A percentile compares a stretch with the other conserved stretches of the same genome.
Conservation (phyloP, 306 rosid genomes). For the Vigna unguiculata region DNA sequence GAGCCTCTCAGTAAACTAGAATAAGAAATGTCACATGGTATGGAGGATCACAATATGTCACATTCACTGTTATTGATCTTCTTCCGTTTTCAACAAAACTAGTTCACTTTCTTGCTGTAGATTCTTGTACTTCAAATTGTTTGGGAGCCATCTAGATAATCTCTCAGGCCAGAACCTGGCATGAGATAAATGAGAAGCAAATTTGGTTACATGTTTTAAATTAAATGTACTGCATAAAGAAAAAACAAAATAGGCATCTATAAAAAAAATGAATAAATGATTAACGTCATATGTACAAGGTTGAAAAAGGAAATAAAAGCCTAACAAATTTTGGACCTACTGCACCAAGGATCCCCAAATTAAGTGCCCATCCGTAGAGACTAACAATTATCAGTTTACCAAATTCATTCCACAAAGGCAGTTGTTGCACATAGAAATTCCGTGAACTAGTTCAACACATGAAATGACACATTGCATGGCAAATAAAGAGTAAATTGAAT, state of each 20-base stretch:
- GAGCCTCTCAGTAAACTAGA: constrained; percentile 29
- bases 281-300: neutral
- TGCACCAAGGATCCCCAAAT: constrained; percentile 25
- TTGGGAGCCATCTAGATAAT: constrained; percentile 76
- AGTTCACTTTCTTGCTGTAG: constrained; percentile 84
- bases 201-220: constrained; percentile 30
- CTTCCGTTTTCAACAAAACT: constrained; percentile 62
- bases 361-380: neutral
- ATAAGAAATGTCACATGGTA: constrained; percentile 30
- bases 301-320: constrained; percentile 26
- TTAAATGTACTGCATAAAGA: neutral
- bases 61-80: constrained; percentile 60
- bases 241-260: neutral
- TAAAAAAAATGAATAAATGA: neutral
- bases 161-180: constrained; percentile 88
- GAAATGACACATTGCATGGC: neutral
- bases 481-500: constrained; percentile 15
- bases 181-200: constrained; percentile 3
- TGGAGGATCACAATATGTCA: constrained; percentile 38
- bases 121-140: constrained; percentile 67
- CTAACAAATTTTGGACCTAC: constrained; percentile 10
- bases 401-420: neutral
- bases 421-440: neutral
- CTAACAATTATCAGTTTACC: constrained; percentile 11
- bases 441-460: neutral